phyloP scores from a whole-genome alignment of 306 rosid genomes.

The Lupinus albus region DNA sequence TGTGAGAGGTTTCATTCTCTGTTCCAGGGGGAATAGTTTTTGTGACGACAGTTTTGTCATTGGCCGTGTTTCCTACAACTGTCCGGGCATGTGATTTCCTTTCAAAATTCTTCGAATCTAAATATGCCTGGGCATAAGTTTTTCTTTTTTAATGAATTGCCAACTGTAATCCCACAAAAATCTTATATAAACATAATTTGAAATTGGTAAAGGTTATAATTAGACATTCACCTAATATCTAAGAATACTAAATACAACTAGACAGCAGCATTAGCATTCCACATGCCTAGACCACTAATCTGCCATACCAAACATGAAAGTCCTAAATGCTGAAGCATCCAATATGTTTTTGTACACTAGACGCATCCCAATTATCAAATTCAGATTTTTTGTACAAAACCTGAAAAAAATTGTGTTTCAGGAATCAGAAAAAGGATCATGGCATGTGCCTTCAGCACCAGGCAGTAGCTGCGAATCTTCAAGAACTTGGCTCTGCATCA shows the following conservation, averaged over 20 bases:
- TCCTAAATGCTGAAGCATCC: slow-evolving; percentile 17
- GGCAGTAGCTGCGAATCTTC: slow-evolving; percentile 44
- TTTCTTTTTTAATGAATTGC: background rate
- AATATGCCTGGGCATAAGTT: background rate
- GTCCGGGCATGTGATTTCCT: background rate
- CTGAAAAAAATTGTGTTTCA: slow-evolving; percentile 45
- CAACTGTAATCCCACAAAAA: background rate
- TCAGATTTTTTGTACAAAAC: background rate
- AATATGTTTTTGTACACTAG: background rate
- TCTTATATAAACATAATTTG: background rate
- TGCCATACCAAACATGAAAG: slow-evolving; percentile 14
- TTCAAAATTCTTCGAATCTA: background rate
- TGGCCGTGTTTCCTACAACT: background rate
- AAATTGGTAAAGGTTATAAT: slow-evolving; percentile 6
- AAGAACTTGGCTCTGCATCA: slow-evolving; percentile 79
- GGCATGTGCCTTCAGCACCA: slow-evolving; percentile 77
- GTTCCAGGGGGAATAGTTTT: background rate
- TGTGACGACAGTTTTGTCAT: background rate
- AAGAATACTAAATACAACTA: slow-evolving; percentile 19
- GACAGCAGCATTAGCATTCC: background rate
- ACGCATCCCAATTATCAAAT: background rate
- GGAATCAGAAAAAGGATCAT: slow-evolving; percentile 82
- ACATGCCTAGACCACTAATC: background rate
- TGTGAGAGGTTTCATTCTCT: background rate
- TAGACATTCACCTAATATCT: background rate